Evolutionary conservation across 345 rosid species (phyloP), one percentile per base, ranked within the genome.

Genomic region (Passiflora organensis): DNA sequence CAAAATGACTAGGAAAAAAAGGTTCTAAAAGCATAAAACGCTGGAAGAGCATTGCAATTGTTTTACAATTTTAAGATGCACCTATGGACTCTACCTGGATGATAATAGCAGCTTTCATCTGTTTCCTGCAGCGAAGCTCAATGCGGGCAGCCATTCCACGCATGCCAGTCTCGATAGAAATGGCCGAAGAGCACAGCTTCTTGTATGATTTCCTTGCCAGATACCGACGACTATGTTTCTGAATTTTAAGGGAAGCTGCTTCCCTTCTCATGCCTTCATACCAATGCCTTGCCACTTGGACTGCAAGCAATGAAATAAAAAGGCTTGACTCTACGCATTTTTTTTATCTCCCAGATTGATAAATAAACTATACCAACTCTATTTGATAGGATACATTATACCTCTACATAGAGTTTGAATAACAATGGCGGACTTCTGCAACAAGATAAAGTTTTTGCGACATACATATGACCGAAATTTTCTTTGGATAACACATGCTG

Each of bases 391-490:
- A 28, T 8, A 2, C 5, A 28, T 28, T 3, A 42, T 79, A 93
- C 97, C 97, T 82, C 97, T 87, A 70, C 96, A 82, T 32, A 64
- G 61, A 61, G 95, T 84, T 59, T 93, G 99, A 55, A 93, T 76
- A 59, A 48, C 74, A 56, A 78, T 75, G 53, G 97, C 82, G 72
- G 89, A 78, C 53, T 9, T 69, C 55, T 73, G 82, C 37, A 89
- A 66, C 46, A 56, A 53, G 57, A 86, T 32, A 72, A 84, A 93
- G 49, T 72, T 57, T 79, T 78, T 76, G 61, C 81, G 78, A 54
- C 80, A 82, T 66, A 86, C 79, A 73, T 86, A 81, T 41, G 97
- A 73, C 28, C 91, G 89, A 42, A 76, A 72, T 80, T 86, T 89
- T 66, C 91, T 80, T 78, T 86, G 99, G 65, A 93, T 89, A 62